These are phyloP conservation scores for Tephrocybe sp. DNA, from an alignment of 768 basidiomycete genomes.

Conservation along the genomic window DNA sequence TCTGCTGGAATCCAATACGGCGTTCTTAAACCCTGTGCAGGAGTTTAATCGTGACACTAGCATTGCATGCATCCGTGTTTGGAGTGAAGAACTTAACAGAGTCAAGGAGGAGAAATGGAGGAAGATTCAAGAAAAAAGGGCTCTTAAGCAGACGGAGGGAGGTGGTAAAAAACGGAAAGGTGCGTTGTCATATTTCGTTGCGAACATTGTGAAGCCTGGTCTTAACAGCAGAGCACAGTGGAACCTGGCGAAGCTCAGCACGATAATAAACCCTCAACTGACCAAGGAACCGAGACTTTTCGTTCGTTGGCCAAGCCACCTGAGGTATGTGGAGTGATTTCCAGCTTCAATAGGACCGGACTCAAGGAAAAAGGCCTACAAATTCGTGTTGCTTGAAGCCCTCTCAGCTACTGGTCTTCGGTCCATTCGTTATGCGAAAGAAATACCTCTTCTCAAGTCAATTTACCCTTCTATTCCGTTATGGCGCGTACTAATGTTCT, in stretches of 20 bases:
- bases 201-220: too few species aligned
- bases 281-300: neutral
- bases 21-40: constrained; percentile 96
- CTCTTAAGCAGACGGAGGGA: constrained; percentile 35
- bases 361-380: constrained; percentile 47
- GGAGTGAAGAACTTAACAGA: constrained; percentile 73
- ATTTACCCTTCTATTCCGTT: constrained; percentile 16
- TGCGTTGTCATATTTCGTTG: constrained; percentile 23
- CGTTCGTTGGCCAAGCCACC: constrained; percentile 12
- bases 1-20: constrained; percentile 75
- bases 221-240: too few species aligned
- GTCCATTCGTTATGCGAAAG: constrained; percentile 95
- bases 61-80: constrained; percentile 85
- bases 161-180: constrained; percentile 44
- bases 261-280: constrained; percentile 3
- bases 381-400: constrained; percentile 84
- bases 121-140: constrained; percentile 47
- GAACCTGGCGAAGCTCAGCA: constrained; percentile 6
- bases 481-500: constrained; percentile 6
- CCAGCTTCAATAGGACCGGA: too few species aligned
- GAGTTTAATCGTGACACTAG: constrained; percentile 97
- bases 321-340: too few species aligned
- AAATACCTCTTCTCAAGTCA: constrained; percentile 88
- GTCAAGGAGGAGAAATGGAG: constrained; percentile 63
- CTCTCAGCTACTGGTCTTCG: constrained; percentile 95